A percentile compares a stretch with the other conserved stretches of the same genome.
Evolutionary conservation across 208 protist genomes (phyloP).

Genomic region (Tritrichomonas musculus): DNA sequence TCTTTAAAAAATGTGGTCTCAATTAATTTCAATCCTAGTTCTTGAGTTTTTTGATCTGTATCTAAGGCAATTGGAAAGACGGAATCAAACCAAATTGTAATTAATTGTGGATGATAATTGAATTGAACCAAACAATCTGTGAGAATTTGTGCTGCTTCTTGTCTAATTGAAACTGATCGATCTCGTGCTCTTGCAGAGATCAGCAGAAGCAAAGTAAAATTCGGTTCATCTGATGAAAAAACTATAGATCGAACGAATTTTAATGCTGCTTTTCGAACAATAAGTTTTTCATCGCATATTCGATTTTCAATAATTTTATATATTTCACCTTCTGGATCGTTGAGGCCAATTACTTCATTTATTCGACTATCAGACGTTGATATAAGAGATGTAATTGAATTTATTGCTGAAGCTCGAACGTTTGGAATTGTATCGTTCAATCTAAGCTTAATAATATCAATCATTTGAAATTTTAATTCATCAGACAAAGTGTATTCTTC

Average conservation of each 20-base stretch:
- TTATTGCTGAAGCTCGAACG: not conserved
- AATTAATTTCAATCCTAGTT: not conserved
- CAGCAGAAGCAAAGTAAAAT: not conserved
- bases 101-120: too few species aligned
- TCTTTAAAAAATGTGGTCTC: not conserved
- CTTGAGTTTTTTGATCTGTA: not conserved
- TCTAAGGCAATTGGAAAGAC: not conserved
- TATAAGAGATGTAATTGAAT: not conserved
- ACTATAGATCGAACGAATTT: not conserved
- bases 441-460: not conserved
- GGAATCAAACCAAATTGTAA: constrained; percentile 13
- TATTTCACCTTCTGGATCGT: not conserved
- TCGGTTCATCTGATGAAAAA: too few species aligned
- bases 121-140: not conserved
- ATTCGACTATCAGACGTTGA: not conserved
- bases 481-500: not conserved
- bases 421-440: not conserved
- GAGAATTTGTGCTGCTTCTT: constrained; percentile 16
- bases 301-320: not conserved
- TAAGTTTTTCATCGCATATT: not conserved
- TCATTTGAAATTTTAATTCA: not conserved
- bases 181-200: not conserved
- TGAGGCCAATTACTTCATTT: not conserved
- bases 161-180: not conserved
- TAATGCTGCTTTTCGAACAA: constrained; percentile 11